A percentile compares a stretch with the other conserved stretches of the same genome.
Conservation (phyloP, 805 yeast species). For the Saturnispora galanensis region DNA sequence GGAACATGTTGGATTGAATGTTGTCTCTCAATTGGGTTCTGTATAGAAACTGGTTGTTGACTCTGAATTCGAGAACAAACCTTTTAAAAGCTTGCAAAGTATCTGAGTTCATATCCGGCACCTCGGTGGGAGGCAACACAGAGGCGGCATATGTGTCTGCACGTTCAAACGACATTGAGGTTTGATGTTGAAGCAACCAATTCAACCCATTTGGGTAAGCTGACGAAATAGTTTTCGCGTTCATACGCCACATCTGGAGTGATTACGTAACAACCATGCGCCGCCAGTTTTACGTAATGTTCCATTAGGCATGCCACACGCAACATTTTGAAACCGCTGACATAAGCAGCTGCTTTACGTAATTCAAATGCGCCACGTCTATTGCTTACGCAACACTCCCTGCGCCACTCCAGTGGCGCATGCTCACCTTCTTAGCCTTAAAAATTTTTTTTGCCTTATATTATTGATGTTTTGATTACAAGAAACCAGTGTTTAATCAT, state of each 20-base stretch:
- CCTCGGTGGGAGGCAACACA: slow-evolving; percentile 75
- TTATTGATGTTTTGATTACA: too few species aligned
- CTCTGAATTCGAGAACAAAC: slow-evolving; percentile 78
- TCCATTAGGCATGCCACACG: too few species aligned
- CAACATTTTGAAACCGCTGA: too few species aligned
- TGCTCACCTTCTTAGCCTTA: background rate
- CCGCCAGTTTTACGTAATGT: too few species aligned
- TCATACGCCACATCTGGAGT: slow-evolving; percentile 5
- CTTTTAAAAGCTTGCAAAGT: slow-evolving; percentile 66
- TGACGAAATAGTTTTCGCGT: background rate
- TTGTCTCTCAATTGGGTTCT: slow-evolving; percentile 88
- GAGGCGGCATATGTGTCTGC: slow-evolving; percentile 66
- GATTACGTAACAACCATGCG: too few species aligned
- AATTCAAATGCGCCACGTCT: too few species aligned
- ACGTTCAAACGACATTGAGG: slow-evolving; percentile 60
- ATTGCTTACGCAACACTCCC: too few species aligned
- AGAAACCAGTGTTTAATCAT: too few species aligned
- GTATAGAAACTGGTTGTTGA: slow-evolving; percentile 74
- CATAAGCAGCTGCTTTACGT: too few species aligned
- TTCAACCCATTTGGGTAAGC: background rate
- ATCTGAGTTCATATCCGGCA: slow-evolving; percentile 56
- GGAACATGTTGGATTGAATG: slow-evolving; percentile 64
- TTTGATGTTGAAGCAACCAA: background rate
- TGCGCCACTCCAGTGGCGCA: too few species aligned
- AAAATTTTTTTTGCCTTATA: too few species aligned